Percentiles rank a stretch among this genome's conserved stretches.
These are phyloP conservation scores for Rhizopogon vinicolor DNA, from an alignment of 768 basidiomycete species.

Conservation along the genomic window DNA sequence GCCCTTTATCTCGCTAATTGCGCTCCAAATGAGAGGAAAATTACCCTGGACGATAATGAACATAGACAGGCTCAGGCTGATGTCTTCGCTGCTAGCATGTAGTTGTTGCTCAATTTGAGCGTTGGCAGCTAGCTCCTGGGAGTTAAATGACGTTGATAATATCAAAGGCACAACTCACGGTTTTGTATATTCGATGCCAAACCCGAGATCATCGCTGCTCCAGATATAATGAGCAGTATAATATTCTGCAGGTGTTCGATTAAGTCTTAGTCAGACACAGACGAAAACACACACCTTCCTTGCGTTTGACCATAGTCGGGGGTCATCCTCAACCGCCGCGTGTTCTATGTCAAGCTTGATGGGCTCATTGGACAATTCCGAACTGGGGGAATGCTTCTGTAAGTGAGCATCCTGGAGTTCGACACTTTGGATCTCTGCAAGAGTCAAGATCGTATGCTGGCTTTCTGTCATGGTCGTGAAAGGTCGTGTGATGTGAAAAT, in stretches of 20 bases:
- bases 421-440: background rate
- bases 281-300: slow-evolving; percentile 41
- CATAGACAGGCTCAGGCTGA: slow-evolving; percentile 64
- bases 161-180: slow-evolving; percentile 11
- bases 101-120: slow-evolving; percentile 57
- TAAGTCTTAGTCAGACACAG: background rate
- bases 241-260: slow-evolving; percentile 7
- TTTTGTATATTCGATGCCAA: slow-evolving; percentile 24
- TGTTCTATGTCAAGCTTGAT: slow-evolving; percentile 30
- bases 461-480: slow-evolving; percentile 1
- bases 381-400: background rate
- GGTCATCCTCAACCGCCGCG: slow-evolving; percentile 49
- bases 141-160: slow-evolving; percentile 1
- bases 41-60: slow-evolving; percentile 71
- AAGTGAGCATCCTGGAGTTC: background rate
- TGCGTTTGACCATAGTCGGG: slow-evolving; percentile 49
- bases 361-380: background rate
- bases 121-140: slow-evolving; percentile 52
- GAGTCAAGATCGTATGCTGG: slow-evolving; percentile 1
- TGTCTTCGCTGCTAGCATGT: slow-evolving; percentile 53
- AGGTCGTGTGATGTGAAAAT: background rate
- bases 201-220: slow-evolving; percentile 25
- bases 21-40: slow-evolving; percentile 47
- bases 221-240: slow-evolving; percentile 19
- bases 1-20: slow-evolving; percentile 53